phyloP scores from a whole-genome alignment of 495 filamentous ascomycete species.

The Xylaria nigripes region DNA sequence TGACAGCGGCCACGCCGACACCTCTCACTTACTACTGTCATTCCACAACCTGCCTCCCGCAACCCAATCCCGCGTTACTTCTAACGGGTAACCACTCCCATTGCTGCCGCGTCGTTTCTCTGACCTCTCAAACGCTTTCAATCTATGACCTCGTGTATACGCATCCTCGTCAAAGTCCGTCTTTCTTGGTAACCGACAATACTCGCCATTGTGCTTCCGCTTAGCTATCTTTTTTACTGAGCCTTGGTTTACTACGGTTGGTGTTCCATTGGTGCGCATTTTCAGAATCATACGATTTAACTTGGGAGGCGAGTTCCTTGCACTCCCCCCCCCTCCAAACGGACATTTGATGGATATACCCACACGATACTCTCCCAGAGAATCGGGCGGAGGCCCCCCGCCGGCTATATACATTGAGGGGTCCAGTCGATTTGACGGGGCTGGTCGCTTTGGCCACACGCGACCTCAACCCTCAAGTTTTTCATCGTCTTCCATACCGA shows the following conservation, averaged over 20 bases:
- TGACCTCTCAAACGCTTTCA: not conserved
- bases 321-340: not conserved
- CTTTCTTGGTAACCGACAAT: not conserved
- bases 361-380: constrained; percentile 34
- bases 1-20: constrained; percentile 1
- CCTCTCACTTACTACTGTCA: not conserved
- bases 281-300: constrained; percentile 1
- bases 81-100: not conserved
- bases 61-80: not conserved
- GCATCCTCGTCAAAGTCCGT: not conserved
- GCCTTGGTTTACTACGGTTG: not conserved
- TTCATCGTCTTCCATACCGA: constrained; percentile 38
- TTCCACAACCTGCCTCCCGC: not conserved
- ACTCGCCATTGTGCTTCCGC: not conserved
- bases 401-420: constrained; percentile 50
- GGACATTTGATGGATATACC: constrained; percentile 46
- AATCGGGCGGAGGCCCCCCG: constrained; percentile 25
- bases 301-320: not conserved
- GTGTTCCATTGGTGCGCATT: not conserved
- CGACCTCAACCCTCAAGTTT: constrained; percentile 38
- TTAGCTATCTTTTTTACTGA: not conserved
- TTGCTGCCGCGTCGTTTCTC: not conserved
- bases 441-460: constrained; percentile 40
- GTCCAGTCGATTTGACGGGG: constrained; percentile 40
- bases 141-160: constrained; percentile 3